Base-by-base conservation (phyloP, 208 protist genomes). In the Porcisia hertigi region DNA sequence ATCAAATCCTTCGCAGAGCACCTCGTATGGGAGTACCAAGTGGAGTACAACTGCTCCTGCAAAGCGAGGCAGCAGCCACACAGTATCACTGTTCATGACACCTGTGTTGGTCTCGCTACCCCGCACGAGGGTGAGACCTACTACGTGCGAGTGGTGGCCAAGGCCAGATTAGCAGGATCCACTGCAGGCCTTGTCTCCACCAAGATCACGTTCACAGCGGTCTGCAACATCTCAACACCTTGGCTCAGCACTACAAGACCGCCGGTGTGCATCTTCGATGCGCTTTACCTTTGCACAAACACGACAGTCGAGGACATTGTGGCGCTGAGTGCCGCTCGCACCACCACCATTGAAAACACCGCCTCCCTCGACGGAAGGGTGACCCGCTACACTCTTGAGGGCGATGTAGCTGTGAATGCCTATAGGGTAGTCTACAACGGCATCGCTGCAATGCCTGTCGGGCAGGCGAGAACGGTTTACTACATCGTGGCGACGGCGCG, bases 21-120 rank as follows among this genome's bases (percentile, higher is more conserved):
- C 49, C 74, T 80, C 0, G 75, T 53, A 47, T 95, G 91, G 91
- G 57, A 79, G 23, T 95, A 93, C 65, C 60, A 75, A 25, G 72
- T 92, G 1, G 88, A 93, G 79, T 93, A 89, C 82, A 84, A 47
- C 64, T 86, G 83, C 49, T 53, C 85, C 12, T 88, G 81, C 47
- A 34, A 59, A 18, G 67, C 65, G 14, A 71, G 71, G 41, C 73
- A 86, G 36, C 25, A 73, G 63, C 76, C 79, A 18, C 79, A 67
- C 60, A 41, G 60, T n/a, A 71, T 66, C 65, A 81, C 80, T 30
- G 85, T 81, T 30, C 53, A n/a, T 2, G 69, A 76, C 67, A 80
- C 69, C 5, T 84, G 82, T 62, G 77, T 79, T 39, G 67, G 90
- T 0, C 49, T 93, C 47, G 80, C 86, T 18, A 75, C 85, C 5